Percentiles rank a stretch among this genome's conserved stretches.
phyloP scores from a whole-genome alignment of 129 eudicot species.

The Deinandra increscens region DNA sequence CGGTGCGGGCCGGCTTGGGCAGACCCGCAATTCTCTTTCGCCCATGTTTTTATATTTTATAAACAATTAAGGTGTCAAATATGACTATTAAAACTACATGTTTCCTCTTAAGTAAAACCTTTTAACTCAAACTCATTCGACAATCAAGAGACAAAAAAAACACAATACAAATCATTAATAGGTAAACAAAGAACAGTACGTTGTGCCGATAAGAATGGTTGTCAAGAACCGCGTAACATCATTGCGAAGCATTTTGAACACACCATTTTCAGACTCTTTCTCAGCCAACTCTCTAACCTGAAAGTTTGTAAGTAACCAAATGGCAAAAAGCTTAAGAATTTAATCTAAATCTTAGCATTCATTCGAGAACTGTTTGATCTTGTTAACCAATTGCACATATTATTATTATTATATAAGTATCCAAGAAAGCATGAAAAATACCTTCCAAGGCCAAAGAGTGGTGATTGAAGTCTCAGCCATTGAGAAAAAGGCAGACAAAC shows the following conservation, averaged over 20 bases:
- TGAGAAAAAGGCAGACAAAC: slow-evolving; percentile 89
- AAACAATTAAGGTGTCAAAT: background rate
- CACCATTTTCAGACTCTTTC: slow-evolving; percentile 87
- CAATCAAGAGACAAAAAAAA: background rate
- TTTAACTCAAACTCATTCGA: background rate
- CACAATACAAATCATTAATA: background rate
- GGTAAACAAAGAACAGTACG: slow-evolving; percentile 47
- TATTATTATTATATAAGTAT: background rate
- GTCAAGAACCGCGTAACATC: slow-evolving; percentile 95
- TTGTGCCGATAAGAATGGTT: slow-evolving; percentile 95
- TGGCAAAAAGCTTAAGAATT: background rate
- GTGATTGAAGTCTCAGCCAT: slow-evolving; percentile 98
- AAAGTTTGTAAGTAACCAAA: background rate
- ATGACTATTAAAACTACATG: background rate
- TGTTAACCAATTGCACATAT: background rate
- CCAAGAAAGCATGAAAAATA: slow-evolving; percentile 14
- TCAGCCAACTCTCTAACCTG: slow-evolving; percentile 98
- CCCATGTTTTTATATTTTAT: background rate
- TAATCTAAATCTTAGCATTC: too few species aligned
- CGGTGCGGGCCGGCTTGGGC: background rate
- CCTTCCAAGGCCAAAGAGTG: slow-evolving; percentile 99
- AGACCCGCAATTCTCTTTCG: background rate
- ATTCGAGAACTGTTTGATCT: background rate
- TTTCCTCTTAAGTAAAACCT: background rate
- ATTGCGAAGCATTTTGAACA: slow-evolving; percentile 81